phyloP scores from a whole-genome alignment of 345 rosid genomes.

The Bruguiera gymnorhiza region DNA sequence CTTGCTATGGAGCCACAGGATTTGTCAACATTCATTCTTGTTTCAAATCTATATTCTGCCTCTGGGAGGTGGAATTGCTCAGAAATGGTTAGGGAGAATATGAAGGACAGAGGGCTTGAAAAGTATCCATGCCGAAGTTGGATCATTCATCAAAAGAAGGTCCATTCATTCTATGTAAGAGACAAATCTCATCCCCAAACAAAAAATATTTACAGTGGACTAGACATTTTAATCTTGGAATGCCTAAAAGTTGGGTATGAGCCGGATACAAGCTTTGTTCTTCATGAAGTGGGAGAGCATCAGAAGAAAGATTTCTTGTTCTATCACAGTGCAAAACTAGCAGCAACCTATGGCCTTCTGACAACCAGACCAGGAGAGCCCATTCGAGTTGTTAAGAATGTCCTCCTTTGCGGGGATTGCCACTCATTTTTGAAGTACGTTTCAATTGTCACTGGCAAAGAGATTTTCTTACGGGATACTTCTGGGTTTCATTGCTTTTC shows the following conservation, averaged over 20 bases:
- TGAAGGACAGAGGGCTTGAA: slow-evolving; percentile 52
- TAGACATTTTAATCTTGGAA: slow-evolving; percentile 67
- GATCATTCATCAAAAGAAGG: slow-evolving; percentile 57
- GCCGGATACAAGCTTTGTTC: slow-evolving; percentile 81
- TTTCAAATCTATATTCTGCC: slow-evolving; percentile 81
- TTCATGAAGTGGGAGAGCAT: slow-evolving; percentile 84
- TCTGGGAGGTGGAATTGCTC: slow-evolving; percentile 83
- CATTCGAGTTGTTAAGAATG: slow-evolving; percentile 62
- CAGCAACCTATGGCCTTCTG: slow-evolving; percentile 71
- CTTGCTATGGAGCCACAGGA: slow-evolving; percentile 51
- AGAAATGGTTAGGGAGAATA: slow-evolving; percentile 58
- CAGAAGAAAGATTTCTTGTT: slow-evolving; percentile 75
- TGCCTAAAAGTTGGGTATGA: slow-evolving; percentile 69
- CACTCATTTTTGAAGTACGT: slow-evolving; percentile 62
- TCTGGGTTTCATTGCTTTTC: slow-evolving; percentile 79
- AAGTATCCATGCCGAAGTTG: slow-evolving; percentile 82
- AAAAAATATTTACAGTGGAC: slow-evolving; percentile 63
- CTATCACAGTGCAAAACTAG: slow-evolving; percentile 87
- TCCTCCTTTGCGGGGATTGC: slow-evolving; percentile 78
- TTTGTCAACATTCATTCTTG: slow-evolving; percentile 65
- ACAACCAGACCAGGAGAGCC: slow-evolving; percentile 43
- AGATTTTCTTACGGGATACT: slow-evolving; percentile 64
- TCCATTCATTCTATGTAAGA: slow-evolving; percentile 61
- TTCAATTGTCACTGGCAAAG: slow-evolving; percentile 52
- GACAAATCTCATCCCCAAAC: slow-evolving; percentile 62